Evolutionary conservation across 306 rosid species (phyloP), one percentile per base, ranked within the genome.

Genomic region (Trifolium pratense): DNA sequence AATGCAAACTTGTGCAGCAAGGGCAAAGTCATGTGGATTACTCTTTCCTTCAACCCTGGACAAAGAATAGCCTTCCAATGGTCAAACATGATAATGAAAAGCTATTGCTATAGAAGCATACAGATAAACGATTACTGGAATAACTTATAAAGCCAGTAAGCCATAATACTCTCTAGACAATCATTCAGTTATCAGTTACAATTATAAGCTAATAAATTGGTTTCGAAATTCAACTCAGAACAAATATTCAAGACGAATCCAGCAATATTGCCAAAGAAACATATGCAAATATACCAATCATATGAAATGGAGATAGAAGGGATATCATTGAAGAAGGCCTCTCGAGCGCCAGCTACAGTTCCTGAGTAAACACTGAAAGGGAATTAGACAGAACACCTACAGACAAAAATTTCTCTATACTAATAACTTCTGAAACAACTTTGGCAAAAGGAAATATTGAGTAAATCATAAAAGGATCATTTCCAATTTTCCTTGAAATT

Each of bases 271-370:
- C 23, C 13, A 36, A 49, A 52, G 25, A 64, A 52, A 58, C 36
- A 57, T 32, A 17, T 32, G 32, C 5, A 29, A 52, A 73, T 82
- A 37, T 87, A 90, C 97, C 97, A 90, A 20, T 90, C 90, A 68
- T 90, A 91, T 26, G 97, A 95, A 75, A 91, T 42, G 72, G 97
- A 87, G 71, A 91, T 68, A 68, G 97, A 83, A 82, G 97, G 97
- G 56, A 95, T 67, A 66, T 83, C 89, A 48, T 85, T 83, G 58
- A 91, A 81, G 74, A 87, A 90, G 48, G 97, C 97, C 85, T 91
- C 97, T n/a, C 96, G 92, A 83, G 97, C 97, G 76, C 97, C 99
- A 66, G 90, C 99, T 12, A 94, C 97, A 5, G 96, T 94, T 68
- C 99, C 96, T 51, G 96, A 91, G 84, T 86, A 88, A 70, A 87